phyloP scores from a whole-genome alignment of 225 moss, liverwort and hornwort species.

The Takakia lepidozioides region DNA sequence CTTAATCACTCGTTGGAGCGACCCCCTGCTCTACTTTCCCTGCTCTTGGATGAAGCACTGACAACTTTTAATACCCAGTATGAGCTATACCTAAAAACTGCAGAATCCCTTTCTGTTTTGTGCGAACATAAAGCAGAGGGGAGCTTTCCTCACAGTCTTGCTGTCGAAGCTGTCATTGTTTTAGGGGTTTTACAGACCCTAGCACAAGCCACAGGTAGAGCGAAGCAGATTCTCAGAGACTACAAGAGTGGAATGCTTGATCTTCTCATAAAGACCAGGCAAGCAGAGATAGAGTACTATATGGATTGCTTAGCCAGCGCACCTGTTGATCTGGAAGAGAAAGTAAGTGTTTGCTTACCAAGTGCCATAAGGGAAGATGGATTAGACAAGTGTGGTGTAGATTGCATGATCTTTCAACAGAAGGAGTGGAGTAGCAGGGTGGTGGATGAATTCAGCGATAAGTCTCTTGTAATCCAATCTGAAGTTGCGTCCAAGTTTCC shows the following conservation, averaged over 20 bases:
- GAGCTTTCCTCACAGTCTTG: constrained; percentile 29
- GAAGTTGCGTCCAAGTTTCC: constrained; percentile 37
- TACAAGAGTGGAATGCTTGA: constrained; percentile 45
- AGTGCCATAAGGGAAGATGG: constrained; percentile 57
- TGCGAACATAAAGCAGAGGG: constrained; percentile 29
- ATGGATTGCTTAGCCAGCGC: constrained; percentile 58
- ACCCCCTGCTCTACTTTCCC: constrained; percentile 26
- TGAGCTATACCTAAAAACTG: constrained; percentile 46
- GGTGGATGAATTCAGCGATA: constrained; percentile 53
- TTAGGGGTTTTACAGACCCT: constrained; percentile 27
- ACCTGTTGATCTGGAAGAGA: constrained; percentile 30
- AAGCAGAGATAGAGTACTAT: constrained; percentile 52
- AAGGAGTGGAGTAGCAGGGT: constrained; percentile 52
- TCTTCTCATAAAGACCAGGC: constrained; percentile 38
- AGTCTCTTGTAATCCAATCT: constrained; percentile 39
- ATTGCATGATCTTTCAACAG: constrained; percentile 46
- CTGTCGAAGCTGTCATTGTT: constrained; percentile 27
- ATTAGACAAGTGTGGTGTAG: constrained; percentile 37
- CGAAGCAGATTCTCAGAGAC: constrained; percentile 24
- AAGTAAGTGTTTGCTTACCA: constrained; percentile 40
- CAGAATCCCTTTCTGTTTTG: constrained; percentile 21
- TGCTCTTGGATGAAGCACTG: constrained; percentile 37
- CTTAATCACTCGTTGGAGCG: constrained; percentile 22
- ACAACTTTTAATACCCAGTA: constrained; percentile 36
- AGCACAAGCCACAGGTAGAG: constrained; percentile 24